phyloP scores from a whole-genome alignment of 768 basidiomycete genomes.

The Galerina marginata region DNA sequence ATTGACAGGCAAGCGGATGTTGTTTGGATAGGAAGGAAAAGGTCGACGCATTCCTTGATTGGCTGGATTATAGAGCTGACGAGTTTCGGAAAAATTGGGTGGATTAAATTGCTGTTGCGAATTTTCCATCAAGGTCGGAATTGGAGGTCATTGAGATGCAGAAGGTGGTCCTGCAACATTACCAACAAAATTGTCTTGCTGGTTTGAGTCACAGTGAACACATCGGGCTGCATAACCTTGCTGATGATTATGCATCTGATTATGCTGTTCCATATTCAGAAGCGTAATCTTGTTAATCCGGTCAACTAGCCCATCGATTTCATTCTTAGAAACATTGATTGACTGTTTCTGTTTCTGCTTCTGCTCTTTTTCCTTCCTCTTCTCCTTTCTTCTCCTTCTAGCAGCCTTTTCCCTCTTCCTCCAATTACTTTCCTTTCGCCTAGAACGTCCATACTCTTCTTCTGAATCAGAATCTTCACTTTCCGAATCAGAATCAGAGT shows the following conservation, averaged over 20 bases:
- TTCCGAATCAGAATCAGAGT: slow-evolving; percentile 4
- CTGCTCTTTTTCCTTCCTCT: not conserved
- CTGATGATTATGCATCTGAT: not conserved
- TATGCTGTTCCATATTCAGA: not conserved
- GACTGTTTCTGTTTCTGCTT: not conserved
- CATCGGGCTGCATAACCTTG: not conserved
- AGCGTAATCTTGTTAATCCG: not conserved
- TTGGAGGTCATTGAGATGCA: not conserved
- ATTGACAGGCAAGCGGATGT: slow-evolving; percentile 1
- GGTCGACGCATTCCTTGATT: too few relatives aligned
- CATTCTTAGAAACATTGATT: not conserved
- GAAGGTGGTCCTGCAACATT: not conserved
- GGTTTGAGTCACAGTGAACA: not conserved
- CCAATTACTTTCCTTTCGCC: not conserved
- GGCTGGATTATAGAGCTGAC: not conserved
- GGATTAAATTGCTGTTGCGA: too few relatives aligned
- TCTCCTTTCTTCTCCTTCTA: not conserved
- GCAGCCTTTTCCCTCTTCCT: not conserved
- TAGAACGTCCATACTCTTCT: not conserved
- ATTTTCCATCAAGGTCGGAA: too few relatives aligned
- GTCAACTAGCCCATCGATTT: not conserved
- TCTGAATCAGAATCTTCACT: not conserved
- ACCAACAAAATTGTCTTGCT: not conserved
- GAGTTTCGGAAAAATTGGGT: too few relatives aligned
- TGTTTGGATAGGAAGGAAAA: slow-evolving; percentile 9